Evolutionary conservation across 805 yeast species (phyloP).

Genomic region (Ogataea philodendri): DNA sequence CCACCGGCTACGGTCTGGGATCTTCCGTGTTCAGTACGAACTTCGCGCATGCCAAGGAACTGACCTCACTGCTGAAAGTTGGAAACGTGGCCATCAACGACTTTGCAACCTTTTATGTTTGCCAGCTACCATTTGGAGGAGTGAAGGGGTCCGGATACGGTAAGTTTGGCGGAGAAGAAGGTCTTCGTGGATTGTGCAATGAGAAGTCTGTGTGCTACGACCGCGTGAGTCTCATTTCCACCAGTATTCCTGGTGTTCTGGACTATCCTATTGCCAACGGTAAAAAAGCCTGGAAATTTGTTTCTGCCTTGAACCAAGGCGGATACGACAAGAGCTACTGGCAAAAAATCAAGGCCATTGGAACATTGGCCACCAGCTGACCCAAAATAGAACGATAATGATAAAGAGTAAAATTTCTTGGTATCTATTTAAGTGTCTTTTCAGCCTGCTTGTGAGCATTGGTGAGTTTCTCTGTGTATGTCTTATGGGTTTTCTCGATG

Average conservation of each 20-base stretch:
- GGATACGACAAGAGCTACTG: slow-evolving; percentile 78
- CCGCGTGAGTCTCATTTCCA: slow-evolving; percentile 70
- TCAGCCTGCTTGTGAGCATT: slow-evolving; percentile 57
- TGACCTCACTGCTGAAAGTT: slow-evolving; percentile 63
- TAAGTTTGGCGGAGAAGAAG: slow-evolving; percentile 97
- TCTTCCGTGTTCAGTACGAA: slow-evolving; percentile 81
- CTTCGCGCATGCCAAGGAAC: slow-evolving; percentile 53
- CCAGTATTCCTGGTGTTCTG: slow-evolving; percentile 80
- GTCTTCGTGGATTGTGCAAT: slow-evolving; percentile 82
- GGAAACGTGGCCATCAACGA: slow-evolving; percentile 98
- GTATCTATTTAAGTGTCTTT: slow-evolving; percentile 30
- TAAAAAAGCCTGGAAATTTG: slow-evolving; percentile 85
- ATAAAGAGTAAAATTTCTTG: too few species aligned
- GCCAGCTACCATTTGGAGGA: slow-evolving; percentile 98
- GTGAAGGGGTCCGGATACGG: slow-evolving; percentile 92
- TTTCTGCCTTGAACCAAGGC: slow-evolving; percentile 73
- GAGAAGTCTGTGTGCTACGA: slow-evolving; percentile 89
- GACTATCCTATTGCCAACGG: slow-evolving; percentile 89
- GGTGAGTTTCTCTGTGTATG: slow-evolving; percentile 55
- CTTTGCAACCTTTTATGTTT: slow-evolving; percentile 93
- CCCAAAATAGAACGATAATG: slow-evolving; percentile 8
- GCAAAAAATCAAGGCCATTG: slow-evolving; percentile 59
- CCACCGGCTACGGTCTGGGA: slow-evolving; percentile 87
- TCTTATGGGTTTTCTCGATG: slow-evolving; percentile 69
- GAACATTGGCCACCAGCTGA: slow-evolving; percentile 49